Evolutionary conservation across 148 eudicot species (phyloP), one percentile per base, ranked within the genome.

Genomic region (Vaccinium macrocarpon): DNA sequence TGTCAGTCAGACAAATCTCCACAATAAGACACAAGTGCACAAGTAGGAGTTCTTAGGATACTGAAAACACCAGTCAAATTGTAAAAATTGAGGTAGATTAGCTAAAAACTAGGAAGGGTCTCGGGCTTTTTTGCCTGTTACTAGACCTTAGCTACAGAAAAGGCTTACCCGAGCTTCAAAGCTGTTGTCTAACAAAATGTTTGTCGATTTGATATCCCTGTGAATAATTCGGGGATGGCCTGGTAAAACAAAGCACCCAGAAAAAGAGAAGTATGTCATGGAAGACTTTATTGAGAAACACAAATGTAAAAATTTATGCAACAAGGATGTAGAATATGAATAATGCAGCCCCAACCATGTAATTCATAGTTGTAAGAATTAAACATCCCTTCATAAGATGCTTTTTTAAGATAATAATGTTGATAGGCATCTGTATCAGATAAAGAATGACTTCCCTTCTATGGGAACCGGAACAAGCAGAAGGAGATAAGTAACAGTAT

Each of bases 151-250:
- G 74, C 51, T 70, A 73, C 12, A 78, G 79, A 76, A 82, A 79
- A 83, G 38, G 87, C 86, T 81, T 91, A 94, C 97, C 97, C 87
- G 93, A 57, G 98, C 98, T 59, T 94, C 97, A 78, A 90, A 94
- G 89, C 93, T 94, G 89, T 84, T 88, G 78, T 95, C 98, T 82
- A 95, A 83, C 57, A 95, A 91, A 82, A 95, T 93, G 82, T 94
- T 92, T 19, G 97, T 89, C 3, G 96, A 87, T 86, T 95, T 95
- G 23, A 93, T 94, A 84, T 94, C 98, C 84, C 98, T 90, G 85
- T 94, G 96, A 88, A 94, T 92, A 87, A 94, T 94, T 71, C 93
- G 88, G 51, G 97, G 97, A 81, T 91, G 90, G 82, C 95, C 97
- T 94, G 90, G 86, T 15, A 86, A 82, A 85, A 55, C 25, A 84